These are phyloP conservation scores for Tylopilus subfusipes DNA, from an alignment of 768 basidiomycete species.

Conservation along the genomic window DNA sequence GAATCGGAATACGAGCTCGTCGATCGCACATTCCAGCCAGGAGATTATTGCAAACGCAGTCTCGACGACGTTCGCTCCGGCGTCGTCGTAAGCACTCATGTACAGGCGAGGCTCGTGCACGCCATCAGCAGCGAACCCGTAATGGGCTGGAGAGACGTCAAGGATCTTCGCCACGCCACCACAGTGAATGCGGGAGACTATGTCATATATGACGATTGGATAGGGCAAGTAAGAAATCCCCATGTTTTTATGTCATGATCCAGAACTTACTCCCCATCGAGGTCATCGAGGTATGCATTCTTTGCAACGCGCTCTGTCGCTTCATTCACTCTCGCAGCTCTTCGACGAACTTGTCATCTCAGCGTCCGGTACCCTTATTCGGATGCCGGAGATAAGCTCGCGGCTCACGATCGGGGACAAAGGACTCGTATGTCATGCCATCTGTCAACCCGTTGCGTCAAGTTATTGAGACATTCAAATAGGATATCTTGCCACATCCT, in stretches of 20 bases:
- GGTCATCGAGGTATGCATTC: constrained; percentile 68
- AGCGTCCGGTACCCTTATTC: constrained; percentile 61
- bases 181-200: constrained; percentile 77
- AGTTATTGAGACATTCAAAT: constrained; percentile 4
- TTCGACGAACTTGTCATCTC: constrained; percentile 82
- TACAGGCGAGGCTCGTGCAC: constrained; percentile 69
- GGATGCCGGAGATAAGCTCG: constrained; percentile 74
- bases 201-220: constrained; percentile 80
- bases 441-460: not conserved
- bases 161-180: constrained; percentile 53
- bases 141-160: constrained; percentile 58
- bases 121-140: constrained; percentile 61
- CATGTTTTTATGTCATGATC: constrained; percentile 6
- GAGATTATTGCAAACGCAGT: constrained; percentile 79
- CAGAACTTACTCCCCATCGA: constrained; percentile 28
- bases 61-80: constrained; percentile 73
- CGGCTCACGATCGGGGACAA: constrained; percentile 72
- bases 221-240: constrained; percentile 69
- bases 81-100: constrained; percentile 61
- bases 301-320: not conserved
- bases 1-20: constrained; percentile 68
- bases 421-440: constrained; percentile 51
- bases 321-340: constrained; percentile 45
- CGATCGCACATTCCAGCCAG: constrained; percentile 73
- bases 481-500: constrained; percentile 68